Percentiles rank a stretch among this genome's conserved stretches.
These are phyloP conservation scores for Umbelopsis sp. DNA, from an alignment of 192 early-diverging fungal genomes.

Conservation along the genomic window DNA sequence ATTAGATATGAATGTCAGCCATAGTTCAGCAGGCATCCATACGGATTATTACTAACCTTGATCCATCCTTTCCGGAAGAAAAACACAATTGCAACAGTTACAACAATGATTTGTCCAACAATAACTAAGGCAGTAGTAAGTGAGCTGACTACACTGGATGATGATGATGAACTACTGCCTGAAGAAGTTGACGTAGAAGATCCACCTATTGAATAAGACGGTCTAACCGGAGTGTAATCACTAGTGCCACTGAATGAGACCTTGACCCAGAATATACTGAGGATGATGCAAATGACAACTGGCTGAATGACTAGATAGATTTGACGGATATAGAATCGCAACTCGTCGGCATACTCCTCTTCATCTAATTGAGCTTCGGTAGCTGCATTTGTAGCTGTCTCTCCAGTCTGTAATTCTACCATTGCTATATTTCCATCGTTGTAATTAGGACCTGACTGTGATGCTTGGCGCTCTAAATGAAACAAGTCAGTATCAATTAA, in stretches of 20 bases:
- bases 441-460: slow-evolving; percentile 24
- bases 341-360: slow-evolving; percentile 60
- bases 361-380: slow-evolving; percentile 34
- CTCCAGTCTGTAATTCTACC: slow-evolving; percentile 31
- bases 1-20: background rate
- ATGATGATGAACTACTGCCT: background rate
- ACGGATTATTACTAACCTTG: slow-evolving; percentile 52
- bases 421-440: slow-evolving; percentile 41
- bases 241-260: slow-evolving; percentile 58
- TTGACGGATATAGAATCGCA: slow-evolving; percentile 80
- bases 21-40: background rate
- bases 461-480: slow-evolving; percentile 5
- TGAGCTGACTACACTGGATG: slow-evolving; percentile 27
- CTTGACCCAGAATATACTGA: slow-evolving; percentile 87
- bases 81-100: slow-evolving; percentile 74
- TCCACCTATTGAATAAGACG: background rate
- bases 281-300: slow-evolving; percentile 73
- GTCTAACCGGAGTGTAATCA: slow-evolving; percentile 34
- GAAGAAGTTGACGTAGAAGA: slow-evolving; percentile 23
- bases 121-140: slow-evolving; percentile 69
- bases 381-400: slow-evolving; percentile 24
- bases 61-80: slow-evolving; percentile 78
- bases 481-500: background rate
- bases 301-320: slow-evolving; percentile 83
- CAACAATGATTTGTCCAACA: slow-evolving; percentile 76